These are phyloP conservation scores for Aspergillus saccharolyticus DNA, from an alignment of 495 filamentous ascomycete species.

Conservation along the genomic window DNA sequence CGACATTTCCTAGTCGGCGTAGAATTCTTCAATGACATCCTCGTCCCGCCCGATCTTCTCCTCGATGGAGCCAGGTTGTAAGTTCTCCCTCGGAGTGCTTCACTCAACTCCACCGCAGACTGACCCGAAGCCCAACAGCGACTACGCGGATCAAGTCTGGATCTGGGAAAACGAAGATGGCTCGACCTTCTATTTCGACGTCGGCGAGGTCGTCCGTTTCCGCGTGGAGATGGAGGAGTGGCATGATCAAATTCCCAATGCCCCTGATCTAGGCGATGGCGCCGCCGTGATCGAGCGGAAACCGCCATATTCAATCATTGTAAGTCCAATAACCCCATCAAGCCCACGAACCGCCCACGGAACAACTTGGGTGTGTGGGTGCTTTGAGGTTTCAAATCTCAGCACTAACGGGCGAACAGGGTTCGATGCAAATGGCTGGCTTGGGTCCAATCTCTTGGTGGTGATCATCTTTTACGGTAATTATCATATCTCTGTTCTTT, in stretches of 20 bases:
- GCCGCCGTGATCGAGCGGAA: constrained; percentile 44
- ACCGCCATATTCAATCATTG: constrained; percentile 64
- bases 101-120: background rate
- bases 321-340: constrained; percentile 29
- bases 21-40: constrained; percentile 89
- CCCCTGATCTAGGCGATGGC: constrained; percentile 48
- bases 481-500: background rate
- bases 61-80: constrained; percentile 71
- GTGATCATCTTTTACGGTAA: constrained; percentile 24
- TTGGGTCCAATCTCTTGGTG: constrained; percentile 49
- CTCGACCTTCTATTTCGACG: constrained; percentile 75
- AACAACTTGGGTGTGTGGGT: too few relatives aligned
- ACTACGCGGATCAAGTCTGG: constrained; percentile 70
- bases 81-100: constrained; percentile 34
- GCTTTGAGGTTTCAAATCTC: too few relatives aligned
- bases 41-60: constrained; percentile 65
- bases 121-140: constrained; percentile 41
- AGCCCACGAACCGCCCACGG: too few relatives aligned
- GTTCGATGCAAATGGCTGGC: constrained; percentile 50
- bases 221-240: constrained; percentile 79
- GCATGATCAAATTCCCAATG: constrained; percentile 76
- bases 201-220: constrained; percentile 80
- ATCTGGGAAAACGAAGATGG: constrained; percentile 71
- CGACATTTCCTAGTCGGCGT: constrained; percentile 56
- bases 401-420: constrained; percentile 29